phyloP scores from a whole-genome alignment of 1,284 basidiomycete species.

The Papiliotrema nemorosa region DNA sequence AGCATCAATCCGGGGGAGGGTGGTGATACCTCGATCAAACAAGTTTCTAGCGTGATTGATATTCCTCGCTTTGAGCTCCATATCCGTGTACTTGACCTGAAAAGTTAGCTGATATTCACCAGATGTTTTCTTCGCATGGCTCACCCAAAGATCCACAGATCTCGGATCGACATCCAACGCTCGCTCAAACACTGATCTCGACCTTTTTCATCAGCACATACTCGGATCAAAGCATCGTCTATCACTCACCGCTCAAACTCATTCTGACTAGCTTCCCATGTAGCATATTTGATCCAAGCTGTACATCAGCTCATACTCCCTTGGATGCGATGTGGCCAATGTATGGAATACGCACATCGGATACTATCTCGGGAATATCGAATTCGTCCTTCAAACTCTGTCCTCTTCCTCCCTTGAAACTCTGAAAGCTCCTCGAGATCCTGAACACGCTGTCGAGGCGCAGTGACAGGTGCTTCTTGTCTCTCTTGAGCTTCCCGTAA shows the following conservation, averaged over 20 bases:
- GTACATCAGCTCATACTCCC: not conserved
- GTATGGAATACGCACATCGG: slow-evolving; percentile 30
- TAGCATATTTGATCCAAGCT: slow-evolving; percentile 61
- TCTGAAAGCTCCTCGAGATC: slow-evolving; percentile 97
- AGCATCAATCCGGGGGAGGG: slow-evolving; percentile 84
- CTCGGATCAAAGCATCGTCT: slow-evolving; percentile 6
- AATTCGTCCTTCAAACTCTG: slow-evolving; percentile 95
- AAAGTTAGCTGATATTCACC: not conserved
- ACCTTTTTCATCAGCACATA: slow-evolving; percentile 6
- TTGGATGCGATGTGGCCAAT: not conserved
- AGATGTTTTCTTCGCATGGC: slow-evolving; percentile 1
- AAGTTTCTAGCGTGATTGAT: slow-evolving; percentile 95
- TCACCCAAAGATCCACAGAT: slow-evolving; percentile 77
- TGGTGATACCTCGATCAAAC: slow-evolving; percentile 92
- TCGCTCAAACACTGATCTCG: slow-evolving; percentile 92
- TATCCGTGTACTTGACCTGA: slow-evolving; percentile 87
- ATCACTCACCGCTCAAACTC: slow-evolving; percentile 68
- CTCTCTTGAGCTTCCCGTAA: slow-evolving; percentile 97
- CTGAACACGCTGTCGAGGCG: slow-evolving; percentile 91
- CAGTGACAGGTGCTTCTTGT: slow-evolving; percentile 84
- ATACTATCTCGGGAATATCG: slow-evolving; percentile 66
- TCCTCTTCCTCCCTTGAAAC: slow-evolving; percentile 89
- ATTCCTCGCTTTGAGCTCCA: slow-evolving; percentile 95
- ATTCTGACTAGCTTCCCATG: slow-evolving; percentile 88
- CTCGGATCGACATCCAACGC: slow-evolving; percentile 92